Percentiles rank a stretch among this genome's conserved stretches.
Conservation (phyloP, 345 rosid genomes). For the Noccaea caerulescens region DNA sequence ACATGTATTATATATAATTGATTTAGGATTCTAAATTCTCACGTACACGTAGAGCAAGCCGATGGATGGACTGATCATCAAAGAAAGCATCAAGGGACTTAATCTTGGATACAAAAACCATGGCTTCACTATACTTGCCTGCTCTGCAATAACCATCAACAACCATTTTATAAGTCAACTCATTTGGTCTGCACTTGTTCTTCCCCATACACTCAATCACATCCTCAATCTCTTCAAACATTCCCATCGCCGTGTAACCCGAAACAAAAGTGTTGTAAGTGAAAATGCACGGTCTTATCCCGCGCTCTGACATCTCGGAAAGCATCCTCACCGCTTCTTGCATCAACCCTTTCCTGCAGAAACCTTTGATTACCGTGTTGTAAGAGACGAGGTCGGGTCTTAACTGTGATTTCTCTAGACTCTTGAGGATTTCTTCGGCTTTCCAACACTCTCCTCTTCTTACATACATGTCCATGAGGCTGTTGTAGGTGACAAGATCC, state of each 20-base stretch:
- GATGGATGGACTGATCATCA: conserved; percentile 52
- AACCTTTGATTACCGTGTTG: conserved; percentile 92
- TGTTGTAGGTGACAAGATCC: conserved; percentile 84
- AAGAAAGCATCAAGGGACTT: conserved; percentile 60
- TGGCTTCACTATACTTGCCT: conserved; percentile 69
- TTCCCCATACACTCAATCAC: conserved; percentile 72
- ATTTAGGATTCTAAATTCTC: conserved; percentile 54
- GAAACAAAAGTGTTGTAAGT: conserved; percentile 83
- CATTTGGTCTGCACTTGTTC: conserved; percentile 73
- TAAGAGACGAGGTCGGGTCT: conserved; percentile 80
- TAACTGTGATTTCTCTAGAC: conserved; percentile 50
- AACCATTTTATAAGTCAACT: conserved; percentile 79
- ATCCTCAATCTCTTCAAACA: conserved; percentile 69
- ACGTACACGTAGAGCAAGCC: conserved; percentile 64
- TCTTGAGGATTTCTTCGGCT: conserved; percentile 79
- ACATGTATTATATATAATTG: background rate
- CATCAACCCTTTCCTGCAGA: conserved; percentile 85
- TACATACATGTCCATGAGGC: conserved; percentile 91
- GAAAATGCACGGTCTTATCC: conserved; percentile 80
- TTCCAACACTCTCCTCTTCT: conserved; percentile 80
- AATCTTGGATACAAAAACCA: conserved; percentile 72
- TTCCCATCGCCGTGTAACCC: conserved; percentile 67
- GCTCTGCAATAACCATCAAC: conserved; percentile 86
- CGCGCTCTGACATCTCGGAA: conserved; percentile 69
- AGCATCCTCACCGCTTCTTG: conserved; percentile 77